These are phyloP conservation scores for Elymus sibiricus DNA, from an alignment of 176 grass and related monocot species.

Conservation along the genomic window DNA sequence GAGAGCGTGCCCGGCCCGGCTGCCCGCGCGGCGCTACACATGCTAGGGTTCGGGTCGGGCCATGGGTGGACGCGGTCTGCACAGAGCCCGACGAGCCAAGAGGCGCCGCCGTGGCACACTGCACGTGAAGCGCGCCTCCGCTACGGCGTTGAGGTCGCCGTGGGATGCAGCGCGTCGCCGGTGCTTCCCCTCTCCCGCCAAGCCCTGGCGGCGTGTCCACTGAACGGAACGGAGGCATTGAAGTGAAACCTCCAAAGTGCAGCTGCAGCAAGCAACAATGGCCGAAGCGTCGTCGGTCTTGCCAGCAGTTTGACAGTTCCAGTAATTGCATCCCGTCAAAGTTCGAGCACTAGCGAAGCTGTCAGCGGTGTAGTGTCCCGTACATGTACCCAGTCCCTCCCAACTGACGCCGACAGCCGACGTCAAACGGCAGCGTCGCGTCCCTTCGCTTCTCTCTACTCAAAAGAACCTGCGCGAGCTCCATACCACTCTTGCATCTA, in stretches of 20 bases:
- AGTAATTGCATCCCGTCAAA: background rate
- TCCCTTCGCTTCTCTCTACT: background rate
- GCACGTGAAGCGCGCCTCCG: too few relatives aligned
- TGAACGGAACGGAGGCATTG: too few relatives aligned
- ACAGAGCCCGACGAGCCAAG: background rate
- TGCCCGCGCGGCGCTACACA: too few relatives aligned
- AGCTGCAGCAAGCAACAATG: background rate
- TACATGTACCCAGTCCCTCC: background rate
- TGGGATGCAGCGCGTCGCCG: too few relatives aligned
- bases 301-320: background rate
- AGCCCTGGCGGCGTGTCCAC: too few relatives aligned
- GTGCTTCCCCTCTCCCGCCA: too few relatives aligned
- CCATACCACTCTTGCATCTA: background rate
- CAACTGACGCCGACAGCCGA: constrained; percentile 11
- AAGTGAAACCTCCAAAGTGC: too few relatives aligned
- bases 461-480: background rate
- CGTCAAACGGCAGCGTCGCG: background rate
- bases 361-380: background rate
- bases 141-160: too few relatives aligned
- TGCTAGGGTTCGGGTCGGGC: too few relatives aligned
- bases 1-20: background rate
- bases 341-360: background rate
- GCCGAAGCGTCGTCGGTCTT: background rate
- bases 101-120: too few relatives aligned
- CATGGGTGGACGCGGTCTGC: too few relatives aligned